A percentile compares a stretch with the other conserved stretches of the same genome.
Evolutionary conservation across 305 asterid genomes (phyloP).

Genomic region (Solanum hybrid): DNA sequence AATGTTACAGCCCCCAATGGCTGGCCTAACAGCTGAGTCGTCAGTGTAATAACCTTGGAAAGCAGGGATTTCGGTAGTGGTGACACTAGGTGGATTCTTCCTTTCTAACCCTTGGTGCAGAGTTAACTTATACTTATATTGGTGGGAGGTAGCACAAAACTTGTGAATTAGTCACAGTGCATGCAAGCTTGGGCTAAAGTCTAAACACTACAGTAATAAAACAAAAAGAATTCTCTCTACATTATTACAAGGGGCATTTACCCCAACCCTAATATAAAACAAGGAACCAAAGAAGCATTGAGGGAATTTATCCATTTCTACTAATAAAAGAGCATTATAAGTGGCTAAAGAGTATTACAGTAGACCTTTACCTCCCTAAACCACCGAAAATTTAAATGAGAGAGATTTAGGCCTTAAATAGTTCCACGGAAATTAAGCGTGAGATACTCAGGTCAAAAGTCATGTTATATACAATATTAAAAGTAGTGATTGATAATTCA

Average conservation of each 20-base stretch:
- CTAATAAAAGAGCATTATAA: not conserved
- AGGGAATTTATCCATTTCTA: not conserved
- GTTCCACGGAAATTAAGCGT: not conserved
- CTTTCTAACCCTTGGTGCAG: not conserved
- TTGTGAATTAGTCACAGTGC: not conserved
- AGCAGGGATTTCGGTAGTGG: not conserved
- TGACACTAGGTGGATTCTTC: not conserved
- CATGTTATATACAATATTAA: not conserved
- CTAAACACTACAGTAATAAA: not conserved
- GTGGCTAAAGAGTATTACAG: not conserved
- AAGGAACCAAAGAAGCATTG: not conserved
- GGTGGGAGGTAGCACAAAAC: not conserved
- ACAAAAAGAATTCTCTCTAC: not conserved
- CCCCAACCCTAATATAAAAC: not conserved
- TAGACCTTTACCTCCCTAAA: not conserved
- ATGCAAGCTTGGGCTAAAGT: not conserved
- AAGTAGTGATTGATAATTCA: not conserved
- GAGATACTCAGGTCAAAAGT: not conserved
- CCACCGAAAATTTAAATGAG: not conserved
- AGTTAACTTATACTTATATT: not conserved
- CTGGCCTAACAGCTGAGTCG: not conserved
- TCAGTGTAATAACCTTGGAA: not conserved
- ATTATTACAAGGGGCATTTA: not conserved
- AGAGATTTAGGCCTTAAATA: not conserved
- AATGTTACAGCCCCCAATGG: not conserved